Conservation (phyloP, 2,329 filamentous ascomycete genomes). For the Cercospora sesami region DNA sequence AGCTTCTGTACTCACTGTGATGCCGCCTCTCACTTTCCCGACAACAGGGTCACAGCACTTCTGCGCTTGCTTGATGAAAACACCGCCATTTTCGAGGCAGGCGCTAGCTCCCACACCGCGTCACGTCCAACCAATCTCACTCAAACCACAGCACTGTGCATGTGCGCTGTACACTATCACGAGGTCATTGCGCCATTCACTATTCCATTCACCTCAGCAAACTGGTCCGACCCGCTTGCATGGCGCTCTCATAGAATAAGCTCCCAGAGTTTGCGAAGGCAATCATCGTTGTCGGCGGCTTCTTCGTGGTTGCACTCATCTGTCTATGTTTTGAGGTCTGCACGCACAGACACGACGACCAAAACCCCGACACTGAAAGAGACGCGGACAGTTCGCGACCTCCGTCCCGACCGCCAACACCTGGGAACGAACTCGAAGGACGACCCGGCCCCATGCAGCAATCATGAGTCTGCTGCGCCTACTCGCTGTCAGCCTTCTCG, state of each 20-base stretch:
- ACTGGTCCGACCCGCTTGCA: not conserved
- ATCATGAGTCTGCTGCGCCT: not conserved
- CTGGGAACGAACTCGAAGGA: not conserved
- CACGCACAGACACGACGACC: not conserved
- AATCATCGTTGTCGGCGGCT: not conserved
- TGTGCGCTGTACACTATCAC: not conserved
- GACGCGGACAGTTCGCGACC: not conserved
- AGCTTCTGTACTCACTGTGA: no score
- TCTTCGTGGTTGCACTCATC: not conserved
- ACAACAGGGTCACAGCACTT: no score
- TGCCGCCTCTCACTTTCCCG: not conserved
- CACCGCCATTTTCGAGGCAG: not conserved
- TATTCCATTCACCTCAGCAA: not conserved
- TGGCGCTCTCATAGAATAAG: not conserved
- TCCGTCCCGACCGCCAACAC: not conserved
- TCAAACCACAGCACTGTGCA: not conserved
- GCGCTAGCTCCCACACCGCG: not conserved
- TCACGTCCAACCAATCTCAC: not conserved
- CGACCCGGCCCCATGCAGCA: not conserved
- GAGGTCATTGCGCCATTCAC: not conserved
- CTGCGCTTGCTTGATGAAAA: not conserved
- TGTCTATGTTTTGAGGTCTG: not conserved
- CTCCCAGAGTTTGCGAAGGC: not conserved
- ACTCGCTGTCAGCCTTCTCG: not conserved
- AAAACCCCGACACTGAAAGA: not conserved